Evolutionary conservation across 163 green algal genomes (phyloP).

Genomic region (Volvox carteri): DNA sequence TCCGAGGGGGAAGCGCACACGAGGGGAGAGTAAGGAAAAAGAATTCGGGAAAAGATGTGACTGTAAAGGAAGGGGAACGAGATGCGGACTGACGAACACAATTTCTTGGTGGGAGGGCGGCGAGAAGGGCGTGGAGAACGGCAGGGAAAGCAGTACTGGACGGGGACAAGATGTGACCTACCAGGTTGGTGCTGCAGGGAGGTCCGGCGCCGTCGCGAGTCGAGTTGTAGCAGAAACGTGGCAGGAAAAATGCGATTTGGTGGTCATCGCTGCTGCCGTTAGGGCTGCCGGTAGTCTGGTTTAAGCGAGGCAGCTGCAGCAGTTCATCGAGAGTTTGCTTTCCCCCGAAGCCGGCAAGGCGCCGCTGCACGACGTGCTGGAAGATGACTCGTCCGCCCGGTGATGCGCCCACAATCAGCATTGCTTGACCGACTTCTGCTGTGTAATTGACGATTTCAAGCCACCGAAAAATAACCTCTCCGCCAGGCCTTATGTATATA

Average conservation of each 20-base stretch:
- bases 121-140: no score
- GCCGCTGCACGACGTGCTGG: slow-evolving; percentile 17
- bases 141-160: no score
- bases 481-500: not conserved
- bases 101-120: no score
- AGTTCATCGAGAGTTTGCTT: not conserved
- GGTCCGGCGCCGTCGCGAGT: not conserved
- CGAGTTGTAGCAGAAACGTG: slow-evolving; percentile 40
- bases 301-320: not conserved
- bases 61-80: no score
- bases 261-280: not conserved
- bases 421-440: not conserved
- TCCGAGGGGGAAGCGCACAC: no score
- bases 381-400: not conserved
- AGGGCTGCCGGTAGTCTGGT: not conserved
- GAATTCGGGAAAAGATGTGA: no score
- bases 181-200: not conserved
- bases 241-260: slow-evolving; percentile 29
- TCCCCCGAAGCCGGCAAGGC: not conserved
- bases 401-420: slow-evolving; percentile 17
- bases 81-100: no score
- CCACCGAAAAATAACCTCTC: not conserved
- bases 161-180: no score
- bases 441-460: slow-evolving; percentile 20
- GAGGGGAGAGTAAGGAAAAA: no score